Conservation (phyloP, 805 yeast genomes). For the Wickerhamiella sergipiensis region DNA sequence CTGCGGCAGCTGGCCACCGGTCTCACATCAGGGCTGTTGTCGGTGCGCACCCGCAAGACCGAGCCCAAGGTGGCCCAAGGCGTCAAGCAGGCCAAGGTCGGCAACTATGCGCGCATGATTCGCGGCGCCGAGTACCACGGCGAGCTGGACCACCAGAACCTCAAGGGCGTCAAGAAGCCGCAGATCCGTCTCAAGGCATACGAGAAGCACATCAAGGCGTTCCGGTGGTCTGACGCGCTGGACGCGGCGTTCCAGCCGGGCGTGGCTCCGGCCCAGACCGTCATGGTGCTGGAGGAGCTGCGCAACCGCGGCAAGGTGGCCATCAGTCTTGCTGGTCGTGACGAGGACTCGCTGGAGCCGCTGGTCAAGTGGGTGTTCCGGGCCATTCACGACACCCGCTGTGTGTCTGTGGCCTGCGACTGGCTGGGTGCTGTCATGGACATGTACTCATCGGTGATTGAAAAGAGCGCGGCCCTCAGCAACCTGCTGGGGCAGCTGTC, state of each 20-base stretch:
- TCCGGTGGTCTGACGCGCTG: slow-evolving; percentile 86
- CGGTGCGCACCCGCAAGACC: slow-evolving; percentile 77
- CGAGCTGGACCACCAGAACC: slow-evolving; percentile 63
- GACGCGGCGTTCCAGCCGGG: slow-evolving; percentile 77
- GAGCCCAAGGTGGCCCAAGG: slow-evolving; percentile 32
- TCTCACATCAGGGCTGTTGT: slow-evolving; percentile 72
- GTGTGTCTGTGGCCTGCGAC: slow-evolving; percentile 49
- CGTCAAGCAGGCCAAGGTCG: slow-evolving; percentile 28
- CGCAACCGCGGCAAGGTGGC: slow-evolving; percentile 80
- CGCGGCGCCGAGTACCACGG: slow-evolving; percentile 87
- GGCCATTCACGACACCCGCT: slow-evolving; percentile 65
- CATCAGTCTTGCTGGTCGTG: slow-evolving; percentile 67
- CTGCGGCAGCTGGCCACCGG: slow-evolving; percentile 87
- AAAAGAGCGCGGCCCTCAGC: slow-evolving; percentile 61
- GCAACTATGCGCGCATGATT: slow-evolving; percentile 66
- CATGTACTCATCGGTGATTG: slow-evolving; percentile 62
- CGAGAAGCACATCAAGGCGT: slow-evolving; percentile 73
- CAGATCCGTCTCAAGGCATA: slow-evolving; percentile 50
- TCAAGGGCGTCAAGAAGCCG: slow-evolving; percentile 34
- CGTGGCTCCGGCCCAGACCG: slow-evolving; percentile 61
- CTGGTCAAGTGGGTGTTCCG: slow-evolving; percentile 70
- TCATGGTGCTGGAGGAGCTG: slow-evolving; percentile 75
- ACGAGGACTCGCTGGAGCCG: slow-evolving; percentile 77
- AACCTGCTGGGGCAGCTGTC: slow-evolving; percentile 51
- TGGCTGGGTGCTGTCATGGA: slow-evolving; percentile 56